Percentiles rank a stretch among this genome's conserved stretches.
Conservation (phyloP, 2,329 filamentous ascomycete genomes). For the Hypoxylon sp. region DNA sequence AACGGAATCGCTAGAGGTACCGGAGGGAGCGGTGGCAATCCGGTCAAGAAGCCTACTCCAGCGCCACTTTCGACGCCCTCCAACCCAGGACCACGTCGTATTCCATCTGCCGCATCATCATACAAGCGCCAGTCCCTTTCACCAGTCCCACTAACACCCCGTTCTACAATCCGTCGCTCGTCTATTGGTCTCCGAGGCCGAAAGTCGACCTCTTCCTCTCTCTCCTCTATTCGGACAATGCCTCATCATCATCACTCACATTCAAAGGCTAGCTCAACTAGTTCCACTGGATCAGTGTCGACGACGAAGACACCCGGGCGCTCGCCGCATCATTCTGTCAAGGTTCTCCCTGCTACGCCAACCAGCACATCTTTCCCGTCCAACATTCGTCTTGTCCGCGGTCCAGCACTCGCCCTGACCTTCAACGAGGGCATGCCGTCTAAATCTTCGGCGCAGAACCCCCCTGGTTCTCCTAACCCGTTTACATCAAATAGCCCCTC, state of each 20-base stretch:
- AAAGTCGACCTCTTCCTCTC: slow-evolving; percentile 95
- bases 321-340: slow-evolving; percentile 90
- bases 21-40: slow-evolving; percentile 46
- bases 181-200: slow-evolving; percentile 88
- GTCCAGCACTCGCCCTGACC: slow-evolving; percentile 65
- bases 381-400: slow-evolving; percentile 86
- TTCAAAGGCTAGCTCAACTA: slow-evolving; percentile 94
- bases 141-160: slow-evolving; percentile 88
- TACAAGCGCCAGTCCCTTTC: slow-evolving; percentile 86
- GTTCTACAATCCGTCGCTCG: slow-evolving; percentile 85
- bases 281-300: slow-evolving; percentile 81
- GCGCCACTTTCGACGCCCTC: slow-evolving; percentile 51
- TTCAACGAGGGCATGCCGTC: slow-evolving; percentile 73
- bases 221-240: slow-evolving; percentile 93
- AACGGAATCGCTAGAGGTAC: slow-evolving; percentile 64
- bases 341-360: slow-evolving; percentile 93
- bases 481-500: slow-evolving; percentile 67
- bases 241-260: slow-evolving; percentile 87
- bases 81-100: slow-evolving; percentile 52
- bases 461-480: slow-evolving; percentile 70
- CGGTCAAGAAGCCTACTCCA: slow-evolving; percentile 50
- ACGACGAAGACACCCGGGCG: slow-evolving; percentile 78
- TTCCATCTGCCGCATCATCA: slow-evolving; percentile 55
- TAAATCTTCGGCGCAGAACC: slow-evolving; percentile 55
- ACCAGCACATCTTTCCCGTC: slow-evolving; percentile 82